Evolutionary conservation across 2,329 filamentous ascomycete genomes (phyloP), one percentile per base, ranked within the genome.

Genomic region (Zymoseptoria tritici): DNA sequence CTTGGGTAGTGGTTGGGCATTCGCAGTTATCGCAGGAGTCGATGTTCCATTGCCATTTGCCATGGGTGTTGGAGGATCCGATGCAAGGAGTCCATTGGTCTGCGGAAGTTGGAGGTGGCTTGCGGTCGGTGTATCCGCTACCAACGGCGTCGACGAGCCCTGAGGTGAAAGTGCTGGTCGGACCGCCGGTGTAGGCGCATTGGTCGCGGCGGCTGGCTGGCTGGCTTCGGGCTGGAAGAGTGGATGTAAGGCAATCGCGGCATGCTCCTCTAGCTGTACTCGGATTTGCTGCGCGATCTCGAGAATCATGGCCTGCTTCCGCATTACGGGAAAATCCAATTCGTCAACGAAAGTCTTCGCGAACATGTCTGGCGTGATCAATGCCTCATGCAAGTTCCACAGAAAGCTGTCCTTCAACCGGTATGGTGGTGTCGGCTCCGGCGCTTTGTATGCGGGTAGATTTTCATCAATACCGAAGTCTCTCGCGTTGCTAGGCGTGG

Each of bases 301-400:
- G 62, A 84, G 80, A 9, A 91, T 86, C 67, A 91, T 83, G 13
- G 79, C 75, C 16, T 81, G 81, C 56, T 80, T 81, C 29, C 78
- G 71, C 50, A 87, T 83, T 62, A 90, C 87, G 3, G 93, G 93
- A 50, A 99, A 83, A 72, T 99, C 94, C 50, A 99, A 82, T 72
- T 99, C 94, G 65, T 96, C 90, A 1, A 96, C 92, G 66, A 97
- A 85, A 1, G 83, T 86, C 67, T 89, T 84, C n/a, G 94, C 94
- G 72, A 97, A 99, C 71, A 96, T 89, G 71, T 99, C 94, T 0
- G 94, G 96, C 0, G 94, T 99, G 56, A 92, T 89, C 60, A 97
- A 80, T 0, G 90, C 89, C 77, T 99, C 94, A 75, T 97, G 93
- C 13, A 99, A 81, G 70, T 99, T 99, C 94, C 94, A 99, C 56